Evolutionary conservation across 148 eudicot species (phyloP).

Genomic region (Silene latifolia): DNA sequence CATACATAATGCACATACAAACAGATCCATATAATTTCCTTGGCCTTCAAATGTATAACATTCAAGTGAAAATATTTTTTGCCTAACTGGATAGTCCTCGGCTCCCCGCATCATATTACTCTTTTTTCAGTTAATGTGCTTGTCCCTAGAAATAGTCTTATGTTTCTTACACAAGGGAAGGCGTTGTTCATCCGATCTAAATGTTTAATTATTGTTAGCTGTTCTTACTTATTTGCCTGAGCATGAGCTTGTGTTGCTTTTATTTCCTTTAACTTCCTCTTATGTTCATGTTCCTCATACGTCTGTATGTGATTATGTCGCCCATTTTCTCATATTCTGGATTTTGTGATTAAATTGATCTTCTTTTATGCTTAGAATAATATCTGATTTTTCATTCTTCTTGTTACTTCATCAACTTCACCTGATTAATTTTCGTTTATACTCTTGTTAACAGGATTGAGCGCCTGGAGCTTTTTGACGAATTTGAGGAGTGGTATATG

Average conservation of each 20-base stretch:
- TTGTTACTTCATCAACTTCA: neutral
- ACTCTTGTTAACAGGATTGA: slow-evolving; percentile 62
- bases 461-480: slow-evolving; percentile 90
- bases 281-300: neutral
- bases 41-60: neutral
- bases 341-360: neutral
- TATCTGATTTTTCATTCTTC: neutral
- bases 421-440: neutral
- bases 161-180: too few relatives aligned
- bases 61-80: neutral
- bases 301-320: neutral
- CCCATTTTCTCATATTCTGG: neutral
- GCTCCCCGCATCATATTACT: too few relatives aligned
- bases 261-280: neutral
- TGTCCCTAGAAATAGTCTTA: too few relatives aligned
- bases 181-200: too few relatives aligned
- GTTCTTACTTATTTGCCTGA: neutral
- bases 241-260: neutral
- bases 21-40: neutral
- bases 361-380: neutral
- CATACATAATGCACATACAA: neutral
- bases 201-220: neutral
- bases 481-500: slow-evolving; percentile 94
- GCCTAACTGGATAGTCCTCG: too few relatives aligned
- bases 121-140: too few relatives aligned